phyloP scores from a whole-genome alignment of 2,329 filamentous ascomycete species.

The Cladophialophora chaetospira region DNA sequence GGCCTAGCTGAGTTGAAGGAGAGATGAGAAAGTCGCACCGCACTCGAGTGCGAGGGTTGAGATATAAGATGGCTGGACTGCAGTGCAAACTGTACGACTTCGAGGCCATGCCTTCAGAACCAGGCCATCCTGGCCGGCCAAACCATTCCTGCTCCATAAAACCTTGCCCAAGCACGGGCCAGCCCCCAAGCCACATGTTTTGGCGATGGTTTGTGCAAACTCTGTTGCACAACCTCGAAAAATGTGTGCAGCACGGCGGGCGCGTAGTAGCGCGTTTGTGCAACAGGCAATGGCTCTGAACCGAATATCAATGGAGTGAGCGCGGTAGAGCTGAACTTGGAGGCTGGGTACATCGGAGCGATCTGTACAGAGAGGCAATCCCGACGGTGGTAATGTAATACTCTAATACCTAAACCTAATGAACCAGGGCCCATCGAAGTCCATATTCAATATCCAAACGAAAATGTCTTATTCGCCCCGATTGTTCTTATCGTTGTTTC shows the following conservation, averaged over 20 bases:
- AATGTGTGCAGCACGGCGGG: not conserved
- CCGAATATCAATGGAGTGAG: not conserved
- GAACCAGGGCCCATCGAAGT: not conserved
- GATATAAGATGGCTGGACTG: not conserved
- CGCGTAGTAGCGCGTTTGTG: conserved; percentile 1
- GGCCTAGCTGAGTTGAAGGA: not conserved
- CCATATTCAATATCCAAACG: not conserved
- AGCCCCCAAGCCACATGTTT: not conserved
- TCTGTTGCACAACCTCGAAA: not conserved
- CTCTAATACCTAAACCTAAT: conserved; percentile 23
- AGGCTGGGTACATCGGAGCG: too few species aligned
- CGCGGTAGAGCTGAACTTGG: not conserved
- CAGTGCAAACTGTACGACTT: not conserved
- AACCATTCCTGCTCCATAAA: not conserved
- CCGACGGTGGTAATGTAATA: conserved; percentile 18
- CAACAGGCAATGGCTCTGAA: not conserved
- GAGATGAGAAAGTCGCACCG: not conserved
- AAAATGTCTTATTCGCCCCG: not conserved
- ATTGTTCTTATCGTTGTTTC: not conserved
- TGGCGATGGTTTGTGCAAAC: not conserved
- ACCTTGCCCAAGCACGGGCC: not conserved
- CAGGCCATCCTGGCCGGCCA: not conserved
- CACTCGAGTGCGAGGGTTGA: not conserved
- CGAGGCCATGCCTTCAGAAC: not conserved
- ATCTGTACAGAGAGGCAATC: too few species aligned